These are phyloP conservation scores for Kwoniella shandongensis DNA, from an alignment of 768 basidiomycete genomes.

Conservation along the genomic window DNA sequence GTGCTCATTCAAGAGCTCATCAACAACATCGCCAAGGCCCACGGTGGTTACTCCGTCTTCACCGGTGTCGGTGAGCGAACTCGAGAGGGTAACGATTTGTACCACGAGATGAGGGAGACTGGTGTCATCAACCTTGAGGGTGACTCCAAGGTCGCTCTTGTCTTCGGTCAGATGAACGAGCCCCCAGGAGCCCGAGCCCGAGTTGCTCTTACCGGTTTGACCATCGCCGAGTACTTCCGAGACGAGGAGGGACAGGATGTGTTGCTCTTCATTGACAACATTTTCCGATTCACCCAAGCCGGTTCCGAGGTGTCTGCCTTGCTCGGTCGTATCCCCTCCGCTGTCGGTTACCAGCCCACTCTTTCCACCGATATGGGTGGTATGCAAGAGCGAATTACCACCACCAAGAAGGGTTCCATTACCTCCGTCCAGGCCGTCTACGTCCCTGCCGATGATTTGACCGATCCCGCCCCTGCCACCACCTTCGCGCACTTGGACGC, in stretches of 20 bases:
- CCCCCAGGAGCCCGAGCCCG: conserved; percentile 99
- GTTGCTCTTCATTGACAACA: conserved; percentile 99
- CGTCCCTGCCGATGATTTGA: conserved; percentile 99
- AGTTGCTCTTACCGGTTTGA: conserved; percentile 98
- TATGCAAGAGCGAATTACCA: conserved; percentile 99
- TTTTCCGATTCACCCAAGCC: conserved; percentile 99
- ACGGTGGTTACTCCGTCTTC: conserved; percentile 99
- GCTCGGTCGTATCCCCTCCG: conserved; percentile 99
- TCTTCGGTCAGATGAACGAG: conserved; percentile 99
- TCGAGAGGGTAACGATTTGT: conserved; percentile 91
- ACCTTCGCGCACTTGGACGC: conserved; percentile 99
- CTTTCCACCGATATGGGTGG: conserved; percentile 99
- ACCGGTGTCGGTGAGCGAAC: conserved; percentile 99
- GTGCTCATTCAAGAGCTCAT: conserved; percentile 99
- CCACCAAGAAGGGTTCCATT: conserved; percentile 99
- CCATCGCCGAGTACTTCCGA: conserved; percentile 99
- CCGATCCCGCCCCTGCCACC: conserved; percentile 98
- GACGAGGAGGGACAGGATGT: conserved; percentile 99
- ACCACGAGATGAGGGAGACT: conserved; percentile 89
- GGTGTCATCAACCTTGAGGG: conserved; percentile 99
- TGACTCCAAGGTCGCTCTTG: conserved; percentile 99
- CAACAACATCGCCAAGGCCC: conserved; percentile 99
- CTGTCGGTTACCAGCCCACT: conserved; percentile 99
- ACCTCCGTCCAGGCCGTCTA: conserved; percentile 99
- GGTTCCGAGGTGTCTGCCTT: conserved; percentile 99